Evolutionary conservation across 192 early-diverging fungal genomes (phyloP), one percentile per base, ranked within the genome.

Genomic region (Phlyctochytrium planicorne): DNA sequence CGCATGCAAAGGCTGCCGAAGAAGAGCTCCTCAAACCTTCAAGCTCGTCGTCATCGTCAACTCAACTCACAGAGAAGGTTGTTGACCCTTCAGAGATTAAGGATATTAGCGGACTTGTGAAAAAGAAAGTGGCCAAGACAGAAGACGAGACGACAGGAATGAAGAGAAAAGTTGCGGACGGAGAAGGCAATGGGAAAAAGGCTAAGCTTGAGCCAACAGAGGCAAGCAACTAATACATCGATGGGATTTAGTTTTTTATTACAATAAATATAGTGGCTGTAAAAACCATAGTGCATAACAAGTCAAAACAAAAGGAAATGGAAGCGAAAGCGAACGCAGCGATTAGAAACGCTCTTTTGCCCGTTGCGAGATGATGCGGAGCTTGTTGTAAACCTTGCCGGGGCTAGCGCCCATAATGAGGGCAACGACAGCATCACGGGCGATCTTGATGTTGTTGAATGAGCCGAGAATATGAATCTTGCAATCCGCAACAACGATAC

Each of bases 381-480:
- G 76, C 60, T 91, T 93, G 6, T 91, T 87, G 72, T 96, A 94
- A 1, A 99, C 95, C 80, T 99, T 99, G 35, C 97, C 97, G 33
- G 97, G 97, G 62, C 93, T 93, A 53, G 89, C 88, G 57, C 97
- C 97, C 65, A 99, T 74, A 79, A 99, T 95, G 68, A 99, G 75
- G 52, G 82, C 83, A 4, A 91, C 91, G 23, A 99, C 84, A 0
- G 97, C 94, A 78, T 99, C 94, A 31, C 91, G 80, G 2, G 97
- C 97, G 72, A 97, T 88, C 74, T 92, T 94, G 72, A 97, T 98
- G 69, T 98, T 98, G 71, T 94, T 91, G 77, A 92, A 98, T 24
- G 91, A 91, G 53, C 97, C 97, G 34, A 98, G 81, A 55, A 98
- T 91, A 70, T 97, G 94, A 64, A 98, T 94, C 82, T 94, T 94